These are phyloP conservation scores for Spathaspora sp. DNA, from an alignment of 1,139 yeast species.

Conservation along the genomic window DNA sequence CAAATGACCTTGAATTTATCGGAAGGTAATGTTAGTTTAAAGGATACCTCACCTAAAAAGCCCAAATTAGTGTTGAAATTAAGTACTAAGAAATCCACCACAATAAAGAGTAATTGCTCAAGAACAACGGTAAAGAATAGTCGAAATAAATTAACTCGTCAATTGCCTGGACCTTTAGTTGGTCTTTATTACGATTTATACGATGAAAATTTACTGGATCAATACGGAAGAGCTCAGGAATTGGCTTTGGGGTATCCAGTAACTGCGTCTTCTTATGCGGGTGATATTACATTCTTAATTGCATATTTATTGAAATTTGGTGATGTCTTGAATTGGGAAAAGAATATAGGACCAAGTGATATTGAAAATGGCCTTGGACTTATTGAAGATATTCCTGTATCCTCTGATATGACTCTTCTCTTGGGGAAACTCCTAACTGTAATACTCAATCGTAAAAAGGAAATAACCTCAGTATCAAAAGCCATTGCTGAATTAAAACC, in stretches of 20 bases:
- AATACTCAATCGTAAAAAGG: constrained; percentile 42
- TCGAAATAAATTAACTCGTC: constrained; percentile 31
- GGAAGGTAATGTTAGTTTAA: background rate
- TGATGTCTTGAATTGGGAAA: constrained; percentile 25
- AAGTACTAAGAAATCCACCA: constrained; percentile 1
- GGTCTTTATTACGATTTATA: constrained; percentile 37
- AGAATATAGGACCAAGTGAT: constrained; percentile 41
- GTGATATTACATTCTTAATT: constrained; percentile 42
- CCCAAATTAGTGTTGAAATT: constrained; percentile 9
- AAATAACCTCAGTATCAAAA: constrained; percentile 27
- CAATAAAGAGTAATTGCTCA: constrained; percentile 12
- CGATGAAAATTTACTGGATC: constrained; percentile 31
- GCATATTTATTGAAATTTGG: constrained; percentile 46
- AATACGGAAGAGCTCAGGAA: constrained; percentile 21
- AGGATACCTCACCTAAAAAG: constrained; percentile 2
- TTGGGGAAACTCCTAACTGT: constrained; percentile 37
- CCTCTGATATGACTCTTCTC: constrained; percentile 35
- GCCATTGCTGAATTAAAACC: constrained; percentile 46
- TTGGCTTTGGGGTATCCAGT: constrained; percentile 36
- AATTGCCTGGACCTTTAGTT: constrained; percentile 42
- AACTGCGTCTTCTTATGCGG: constrained; percentile 39
- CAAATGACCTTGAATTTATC: background rate
- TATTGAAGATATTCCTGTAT: constrained; percentile 22
- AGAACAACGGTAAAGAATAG: constrained; percentile 36
- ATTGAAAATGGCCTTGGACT: constrained; percentile 50